Percentiles rank a stretch among this genome's conserved stretches.
Conservation (phyloP, 257 asterid genomes). For the Ehretia macrophylla region DNA sequence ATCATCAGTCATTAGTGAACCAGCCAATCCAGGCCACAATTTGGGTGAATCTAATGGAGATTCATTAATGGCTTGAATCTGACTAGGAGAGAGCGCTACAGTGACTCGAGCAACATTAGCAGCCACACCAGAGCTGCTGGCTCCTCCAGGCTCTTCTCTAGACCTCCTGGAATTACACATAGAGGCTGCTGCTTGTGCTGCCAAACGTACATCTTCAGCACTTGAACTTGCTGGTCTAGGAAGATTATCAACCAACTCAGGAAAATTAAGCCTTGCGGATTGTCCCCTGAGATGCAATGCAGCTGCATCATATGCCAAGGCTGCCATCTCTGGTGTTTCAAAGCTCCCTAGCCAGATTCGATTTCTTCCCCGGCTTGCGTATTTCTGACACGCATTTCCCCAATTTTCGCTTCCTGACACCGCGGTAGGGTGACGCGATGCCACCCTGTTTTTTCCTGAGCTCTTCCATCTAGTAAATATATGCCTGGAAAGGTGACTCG, state of each 20-base stretch:
- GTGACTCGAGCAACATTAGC: conserved; percentile 4
- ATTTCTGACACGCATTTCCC: conserved; percentile 50
- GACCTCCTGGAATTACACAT: background rate
- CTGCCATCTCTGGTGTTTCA: conserved; percentile 43
- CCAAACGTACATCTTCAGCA: conserved; percentile 28
- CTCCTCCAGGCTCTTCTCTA: background rate
- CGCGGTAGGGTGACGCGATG: conserved; percentile 21
- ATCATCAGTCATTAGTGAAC: background rate
- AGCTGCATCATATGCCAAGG: conserved; percentile 37
- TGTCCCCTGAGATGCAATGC: conserved; percentile 35
- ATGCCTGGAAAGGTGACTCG: background rate
- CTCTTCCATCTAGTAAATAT: too few species aligned
- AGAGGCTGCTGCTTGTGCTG: conserved; percentile 34
- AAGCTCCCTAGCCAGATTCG: conserved; percentile 48
- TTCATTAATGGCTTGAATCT: conserved; percentile 37
- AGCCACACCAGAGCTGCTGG: background rate
- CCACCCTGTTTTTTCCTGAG: conserved; percentile 5
- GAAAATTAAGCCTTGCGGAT: conserved; percentile 33
- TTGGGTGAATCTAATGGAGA: conserved; percentile 36
- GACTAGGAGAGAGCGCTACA: conserved; percentile 27
- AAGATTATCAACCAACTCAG: conserved; percentile 16
- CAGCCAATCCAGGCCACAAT: conserved; percentile 18
- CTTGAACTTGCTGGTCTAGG: conserved; percentile 25
- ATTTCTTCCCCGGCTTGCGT: conserved; percentile 35
- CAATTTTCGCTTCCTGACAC: conserved; percentile 50